phyloP scores from a whole-genome alignment of 2,329 filamentous ascomycete species.

The Alternaria panax region DNA sequence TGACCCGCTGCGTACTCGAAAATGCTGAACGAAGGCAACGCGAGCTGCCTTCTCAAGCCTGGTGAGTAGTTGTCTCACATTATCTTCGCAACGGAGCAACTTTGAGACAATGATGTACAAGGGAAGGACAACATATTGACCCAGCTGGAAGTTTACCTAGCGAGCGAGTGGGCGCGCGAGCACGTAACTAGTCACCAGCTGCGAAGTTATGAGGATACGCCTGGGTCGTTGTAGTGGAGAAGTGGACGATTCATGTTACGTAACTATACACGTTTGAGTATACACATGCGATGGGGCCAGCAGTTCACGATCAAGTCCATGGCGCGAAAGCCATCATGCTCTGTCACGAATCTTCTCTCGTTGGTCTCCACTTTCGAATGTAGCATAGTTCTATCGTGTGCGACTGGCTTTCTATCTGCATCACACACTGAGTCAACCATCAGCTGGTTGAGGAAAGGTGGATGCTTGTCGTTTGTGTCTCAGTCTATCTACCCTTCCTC shows the following conservation, averaged over 20 bases:
- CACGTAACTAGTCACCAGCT: background rate
- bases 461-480: background rate
- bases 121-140: background rate
- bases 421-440: background rate
- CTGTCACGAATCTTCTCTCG: too few species aligned
- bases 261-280: background rate
- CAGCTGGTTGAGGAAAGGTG: background rate
- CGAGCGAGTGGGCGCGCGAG: too few species aligned
- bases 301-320: background rate
- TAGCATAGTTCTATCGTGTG: background rate
- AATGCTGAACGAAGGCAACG: too few species aligned
- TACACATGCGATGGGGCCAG: background rate
- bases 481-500: background rate
- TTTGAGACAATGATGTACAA: background rate
- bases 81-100: background rate
- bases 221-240: background rate
- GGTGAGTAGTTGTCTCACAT: background rate
- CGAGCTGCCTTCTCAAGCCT: background rate
- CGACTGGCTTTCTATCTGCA: background rate
- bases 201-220: background rate
- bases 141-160: background rate
- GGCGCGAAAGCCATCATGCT: background rate
- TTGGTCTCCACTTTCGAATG: background rate
- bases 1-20: background rate
- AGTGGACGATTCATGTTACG: background rate